Percentiles rank a stretch among this genome's conserved stretches.
Evolutionary conservation across 257 asterid genomes (phyloP).

Genomic region (Solanum boliviense): DNA sequence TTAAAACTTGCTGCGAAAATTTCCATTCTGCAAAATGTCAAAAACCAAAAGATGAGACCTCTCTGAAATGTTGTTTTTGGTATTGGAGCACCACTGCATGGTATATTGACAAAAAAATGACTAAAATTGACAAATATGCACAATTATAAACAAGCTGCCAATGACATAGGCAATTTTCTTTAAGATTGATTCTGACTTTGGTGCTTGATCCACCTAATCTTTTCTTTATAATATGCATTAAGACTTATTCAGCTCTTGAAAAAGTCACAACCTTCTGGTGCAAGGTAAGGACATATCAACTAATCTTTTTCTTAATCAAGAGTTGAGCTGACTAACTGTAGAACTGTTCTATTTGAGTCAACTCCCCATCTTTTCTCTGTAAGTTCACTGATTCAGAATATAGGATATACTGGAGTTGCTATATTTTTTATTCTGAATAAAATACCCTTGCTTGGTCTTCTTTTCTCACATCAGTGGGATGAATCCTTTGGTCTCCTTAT

Average conservation of each 20-base stretch:
- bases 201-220: neutral
- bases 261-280: neutral
- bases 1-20: neutral
- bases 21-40: conserved; percentile 8
- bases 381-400: neutral
- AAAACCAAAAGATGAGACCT: neutral
- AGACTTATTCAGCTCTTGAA: neutral
- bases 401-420: neutral
- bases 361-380: neutral
- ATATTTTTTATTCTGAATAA: neutral
- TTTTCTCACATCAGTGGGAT: too few relatives aligned
- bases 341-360: neutral
- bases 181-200: too few relatives aligned
- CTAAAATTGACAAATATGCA: too few relatives aligned
- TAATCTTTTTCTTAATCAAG: neutral
- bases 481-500: neutral
- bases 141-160: neutral
- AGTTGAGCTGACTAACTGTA: neutral
- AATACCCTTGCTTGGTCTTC: neutral
- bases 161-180: neutral
- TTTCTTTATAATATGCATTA: neutral
- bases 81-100: neutral
- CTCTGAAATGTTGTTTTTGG: neutral
- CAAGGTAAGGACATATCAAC: neutral
- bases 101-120: neutral